Conservation (phyloP, 2,329 filamentous ascomycete genomes). For the Curvularia verruculosa region DNA sequence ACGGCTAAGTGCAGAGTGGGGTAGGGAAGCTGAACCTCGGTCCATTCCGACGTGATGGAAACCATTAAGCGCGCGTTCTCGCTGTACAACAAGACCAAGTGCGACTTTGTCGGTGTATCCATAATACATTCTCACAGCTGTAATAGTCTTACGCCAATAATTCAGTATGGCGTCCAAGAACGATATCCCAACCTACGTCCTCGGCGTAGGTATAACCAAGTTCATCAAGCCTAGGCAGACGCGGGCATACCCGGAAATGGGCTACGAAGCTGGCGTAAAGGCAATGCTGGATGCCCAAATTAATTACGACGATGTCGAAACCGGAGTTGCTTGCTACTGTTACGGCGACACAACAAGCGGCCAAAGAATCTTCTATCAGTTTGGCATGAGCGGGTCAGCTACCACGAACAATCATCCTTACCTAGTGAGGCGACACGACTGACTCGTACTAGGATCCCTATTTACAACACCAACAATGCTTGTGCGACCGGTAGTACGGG, state of each 20-base stretch:
- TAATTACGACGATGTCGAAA: conserved; percentile 94
- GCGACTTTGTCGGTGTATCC: neutral
- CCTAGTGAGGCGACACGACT: neutral
- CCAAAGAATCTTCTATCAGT: conserved; percentile 96
- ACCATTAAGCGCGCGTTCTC: neutral
- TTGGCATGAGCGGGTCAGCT: conserved; percentile 76
- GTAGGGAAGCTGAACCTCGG: conserved; percentile 22
- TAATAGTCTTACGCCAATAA: neutral
- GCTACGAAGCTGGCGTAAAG: conserved; percentile 89
- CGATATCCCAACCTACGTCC: conserved; percentile 70
- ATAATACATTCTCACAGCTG: no score
- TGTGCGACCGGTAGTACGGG: conserved; percentile 93
- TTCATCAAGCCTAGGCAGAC: conserved; percentile 96
- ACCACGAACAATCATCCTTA: neutral
- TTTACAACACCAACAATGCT: conserved; percentile 98
- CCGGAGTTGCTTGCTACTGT: conserved; percentile 92
- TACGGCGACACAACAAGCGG: conserved; percentile 95
- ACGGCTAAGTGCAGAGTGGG: conserved; percentile 10
- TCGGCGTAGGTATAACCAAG: conserved; percentile 97
- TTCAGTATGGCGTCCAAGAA: conserved; percentile 36
- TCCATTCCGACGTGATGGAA: conserved; percentile 1
- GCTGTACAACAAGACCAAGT: neutral
- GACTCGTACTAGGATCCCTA: conserved; percentile 68
- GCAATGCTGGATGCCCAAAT: conserved; percentile 82
- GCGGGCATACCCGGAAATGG: conserved; percentile 90